Evolutionary conservation across 2,329 filamentous ascomycete genomes (phyloP), one percentile per base, ranked within the genome.

Genomic region (Parascedosporium putredinis): DNA sequence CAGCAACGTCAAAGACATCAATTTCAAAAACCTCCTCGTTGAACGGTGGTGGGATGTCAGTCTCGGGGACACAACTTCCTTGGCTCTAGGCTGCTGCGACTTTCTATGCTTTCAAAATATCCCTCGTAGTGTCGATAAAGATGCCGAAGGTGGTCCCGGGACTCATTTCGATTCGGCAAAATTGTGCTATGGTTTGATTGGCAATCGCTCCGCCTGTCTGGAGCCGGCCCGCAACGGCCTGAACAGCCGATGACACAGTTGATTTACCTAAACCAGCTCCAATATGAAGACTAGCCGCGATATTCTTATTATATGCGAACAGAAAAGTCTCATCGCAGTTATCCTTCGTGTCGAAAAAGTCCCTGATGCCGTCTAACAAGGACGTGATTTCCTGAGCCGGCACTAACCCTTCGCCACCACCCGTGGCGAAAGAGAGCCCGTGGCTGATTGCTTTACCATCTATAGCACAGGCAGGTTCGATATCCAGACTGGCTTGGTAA

Each of bases 121-220:
- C 18, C 5, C 36, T 20, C n/a, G 18, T 40, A 10, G 36, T 40
- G 18, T 40, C 36, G 20, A 40, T 44, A 5, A 42, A 45, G 16
- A 54, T 18, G 34, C 52, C 52, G n/a, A 55, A 53, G 10, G 50
- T 27, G 16, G 22, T 10, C 23, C 48, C 48, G 23, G 53, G 45
- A 10, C 44, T 22, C 24, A 40, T 33, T 8, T 49, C 42, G 5
- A 22, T 20, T 20, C 33, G 16, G 34, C 50, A 53, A 14, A 45
- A n/a, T 29, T 53, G 46, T 25, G 36, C 46, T 5, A 53, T 42
- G 9, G 46, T 47, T 22, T 46, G 50, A 16, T 49, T 53, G 18
- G 52, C 22, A 22, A 51, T n/a, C 16, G 27, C 7, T 5, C n/a
- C n/a, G 18, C 36, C 36, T 9, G 36, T 18, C 18, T 18, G 36